These are phyloP conservation scores for Trichoderma gracile DNA, from an alignment of 2,329 filamentous ascomycete species.

Conservation along the genomic window DNA sequence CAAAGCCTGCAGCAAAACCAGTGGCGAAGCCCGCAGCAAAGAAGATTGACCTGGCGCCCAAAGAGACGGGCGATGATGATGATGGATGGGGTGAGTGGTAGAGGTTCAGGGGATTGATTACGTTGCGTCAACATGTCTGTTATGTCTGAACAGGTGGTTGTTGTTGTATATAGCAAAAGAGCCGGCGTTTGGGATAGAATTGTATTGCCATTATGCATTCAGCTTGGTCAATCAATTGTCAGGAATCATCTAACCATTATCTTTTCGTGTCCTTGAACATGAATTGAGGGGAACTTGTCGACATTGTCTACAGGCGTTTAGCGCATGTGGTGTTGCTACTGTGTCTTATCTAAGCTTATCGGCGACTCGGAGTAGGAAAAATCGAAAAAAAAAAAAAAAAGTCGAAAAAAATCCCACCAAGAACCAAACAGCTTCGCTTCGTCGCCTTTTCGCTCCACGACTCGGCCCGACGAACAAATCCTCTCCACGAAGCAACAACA, in stretches of 20 bases:
- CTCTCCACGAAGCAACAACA: slow-evolving; percentile 36
- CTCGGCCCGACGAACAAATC: background rate
- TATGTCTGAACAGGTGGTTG: background rate
- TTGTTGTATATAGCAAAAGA: slow-evolving; percentile 2
- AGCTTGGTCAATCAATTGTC: background rate
- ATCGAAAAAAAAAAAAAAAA: background rate
- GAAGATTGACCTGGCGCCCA: slow-evolving; percentile 70
- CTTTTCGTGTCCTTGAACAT: background rate
- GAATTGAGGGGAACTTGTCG: too few species aligned
- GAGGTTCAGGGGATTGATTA: too few species aligned
- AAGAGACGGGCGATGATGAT: slow-evolving; percentile 60
- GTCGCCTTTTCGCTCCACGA: background rate
- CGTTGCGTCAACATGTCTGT: background rate
- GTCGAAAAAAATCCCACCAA: background rate
- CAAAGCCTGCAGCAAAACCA: slow-evolving; percentile 46
- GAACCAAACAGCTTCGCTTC: too few species aligned
- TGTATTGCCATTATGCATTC: background rate
- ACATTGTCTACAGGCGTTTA: background rate
- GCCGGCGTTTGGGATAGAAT: slow-evolving; percentile 23
- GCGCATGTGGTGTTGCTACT: background rate
- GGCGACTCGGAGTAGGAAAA: background rate
- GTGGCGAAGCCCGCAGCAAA: slow-evolving; percentile 53
- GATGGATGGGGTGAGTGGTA: slow-evolving; percentile 69
- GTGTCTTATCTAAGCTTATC: slow-evolving; percentile 9
- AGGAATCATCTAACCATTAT: background rate